A percentile compares a stretch with the other conserved stretches of the same genome.
Conservation (phyloP, 2,329 filamentous ascomycete genomes). For the Microsporum canis region DNA sequence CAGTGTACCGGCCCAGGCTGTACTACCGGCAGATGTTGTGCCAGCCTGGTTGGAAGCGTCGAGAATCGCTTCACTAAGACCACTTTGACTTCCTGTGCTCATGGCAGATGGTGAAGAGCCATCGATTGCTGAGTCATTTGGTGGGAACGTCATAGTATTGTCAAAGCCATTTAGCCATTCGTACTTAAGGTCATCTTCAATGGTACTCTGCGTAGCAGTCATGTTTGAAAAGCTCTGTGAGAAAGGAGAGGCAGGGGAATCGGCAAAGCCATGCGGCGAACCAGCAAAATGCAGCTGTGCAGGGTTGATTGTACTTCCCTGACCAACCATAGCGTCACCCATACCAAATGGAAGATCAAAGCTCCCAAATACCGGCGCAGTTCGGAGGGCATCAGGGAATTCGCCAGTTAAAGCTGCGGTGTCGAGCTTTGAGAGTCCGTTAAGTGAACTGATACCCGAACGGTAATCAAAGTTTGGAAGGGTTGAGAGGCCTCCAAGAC, state of each 20-base stretch:
- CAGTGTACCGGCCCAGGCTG: conserved; percentile 58
- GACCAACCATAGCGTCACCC: conserved; percentile 57
- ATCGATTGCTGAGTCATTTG: conserved; percentile 71
- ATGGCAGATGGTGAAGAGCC: conserved; percentile 92
- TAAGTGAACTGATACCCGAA: conserved; percentile 43
- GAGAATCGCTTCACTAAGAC: conserved; percentile 80
- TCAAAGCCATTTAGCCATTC: conserved; percentile 81
- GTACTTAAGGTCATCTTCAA: conserved; percentile 61
- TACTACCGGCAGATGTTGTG: conserved; percentile 38
- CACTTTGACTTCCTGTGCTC: conserved; percentile 86
- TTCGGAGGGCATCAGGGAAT: conserved; percentile 57
- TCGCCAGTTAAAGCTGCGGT: conserved; percentile 62
- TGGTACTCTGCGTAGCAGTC: conserved; percentile 44
- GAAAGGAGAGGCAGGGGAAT: conserved; percentile 33
- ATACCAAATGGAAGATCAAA: conserved; percentile 58
- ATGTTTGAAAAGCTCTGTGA: conserved; percentile 33
- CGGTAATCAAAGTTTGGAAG: conserved; percentile 41
- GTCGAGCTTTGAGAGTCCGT: conserved; percentile 70
- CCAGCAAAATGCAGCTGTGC: conserved; percentile 48
- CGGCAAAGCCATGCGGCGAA: conserved; percentile 48
- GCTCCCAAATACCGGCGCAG: conserved; percentile 62
- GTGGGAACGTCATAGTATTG: conserved; percentile 58
- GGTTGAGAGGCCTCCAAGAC: conserved; percentile 54
- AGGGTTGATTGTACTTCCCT: conserved; percentile 50
- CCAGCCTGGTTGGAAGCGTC: conserved; percentile 59